Conservation (phyloP, 768 basidiomycete species). For the Baorangia bicolor region DNA sequence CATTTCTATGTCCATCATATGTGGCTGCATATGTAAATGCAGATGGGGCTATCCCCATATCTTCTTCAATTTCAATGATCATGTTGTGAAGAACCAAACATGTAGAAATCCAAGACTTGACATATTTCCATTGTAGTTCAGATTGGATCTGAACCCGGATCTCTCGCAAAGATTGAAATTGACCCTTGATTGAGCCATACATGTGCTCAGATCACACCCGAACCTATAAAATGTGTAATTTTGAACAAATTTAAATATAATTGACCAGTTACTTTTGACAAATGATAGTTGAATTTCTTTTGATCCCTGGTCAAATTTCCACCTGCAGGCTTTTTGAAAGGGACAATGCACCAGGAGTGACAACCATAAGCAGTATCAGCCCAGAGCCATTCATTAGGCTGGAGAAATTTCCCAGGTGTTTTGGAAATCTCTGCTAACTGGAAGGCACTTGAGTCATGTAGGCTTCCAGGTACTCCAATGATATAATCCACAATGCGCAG, state of each 20-base stretch:
- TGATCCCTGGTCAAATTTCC: conserved; percentile 13
- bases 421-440: not conserved
- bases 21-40: not conserved
- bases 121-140: not conserved
- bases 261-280: too few species aligned
- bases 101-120: not conserved
- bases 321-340: conserved; percentile 20
- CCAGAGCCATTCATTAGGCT: conserved; percentile 9
- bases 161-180: conserved; percentile 7
- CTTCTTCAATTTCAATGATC: conserved; percentile 10
- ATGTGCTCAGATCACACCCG: conserved; percentile 1
- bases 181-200: conserved; percentile 9
- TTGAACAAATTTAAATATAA: too few species aligned
- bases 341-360: conserved; percentile 22
- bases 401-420: not conserved
- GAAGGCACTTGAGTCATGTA: conserved; percentile 7
- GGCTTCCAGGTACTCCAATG: conserved; percentile 7
- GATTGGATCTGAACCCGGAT: conserved; percentile 7
- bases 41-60: not conserved
- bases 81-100: conserved; percentile 12
- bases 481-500: conserved; percentile 11
- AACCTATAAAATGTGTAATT: too few species aligned
- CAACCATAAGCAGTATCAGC: conserved; percentile 8
- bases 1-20: not conserved
- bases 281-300: conserved; percentile 21